Evolutionary conservation across 2,329 filamentous ascomycete species (phyloP).

Genomic region (Cytospora schulzeri): DNA sequence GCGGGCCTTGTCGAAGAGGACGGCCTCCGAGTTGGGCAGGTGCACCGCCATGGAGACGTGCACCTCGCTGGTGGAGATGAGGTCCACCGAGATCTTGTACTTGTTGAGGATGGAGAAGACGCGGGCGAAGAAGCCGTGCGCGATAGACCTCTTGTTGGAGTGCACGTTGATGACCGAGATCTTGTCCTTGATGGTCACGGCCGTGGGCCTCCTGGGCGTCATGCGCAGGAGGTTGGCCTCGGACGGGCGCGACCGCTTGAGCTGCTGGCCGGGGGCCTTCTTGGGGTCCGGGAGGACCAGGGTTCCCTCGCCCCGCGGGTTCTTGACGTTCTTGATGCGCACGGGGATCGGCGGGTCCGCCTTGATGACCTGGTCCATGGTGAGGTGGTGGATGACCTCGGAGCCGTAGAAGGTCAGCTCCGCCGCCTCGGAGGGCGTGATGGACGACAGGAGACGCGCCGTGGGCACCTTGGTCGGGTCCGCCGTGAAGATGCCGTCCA

Average conservation of each 20-base stretch:
- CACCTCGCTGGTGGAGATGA: slow-evolving; percentile 95
- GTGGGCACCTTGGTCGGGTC: slow-evolving; percentile 90
- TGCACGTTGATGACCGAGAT: slow-evolving; percentile 98
- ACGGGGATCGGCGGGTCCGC: slow-evolving; percentile 79
- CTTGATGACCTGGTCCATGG: slow-evolving; percentile 94
- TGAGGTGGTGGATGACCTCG: slow-evolving; percentile 97
- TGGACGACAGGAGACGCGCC: slow-evolving; percentile 81
- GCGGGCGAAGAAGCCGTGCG: slow-evolving; percentile 91
- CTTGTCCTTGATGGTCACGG: slow-evolving; percentile 95
- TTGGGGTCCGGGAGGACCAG: slow-evolving; percentile 77
- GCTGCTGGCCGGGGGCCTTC: slow-evolving; percentile 58
- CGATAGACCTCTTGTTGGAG: slow-evolving; percentile 94
- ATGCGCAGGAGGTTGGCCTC: slow-evolving; percentile 44
- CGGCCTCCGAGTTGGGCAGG: slow-evolving; percentile 66
- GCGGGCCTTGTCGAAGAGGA: slow-evolving; percentile 67
- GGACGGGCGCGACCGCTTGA: slow-evolving; percentile 52
- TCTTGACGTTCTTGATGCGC: slow-evolving; percentile 91
- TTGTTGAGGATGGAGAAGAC: slow-evolving; percentile 91
- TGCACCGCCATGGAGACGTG: slow-evolving; percentile 98
- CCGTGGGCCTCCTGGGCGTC: slow-evolving; percentile 75
- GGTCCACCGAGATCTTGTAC: slow-evolving; percentile 85
- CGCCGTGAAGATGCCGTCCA: slow-evolving; percentile 64
- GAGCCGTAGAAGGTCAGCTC: slow-evolving; percentile 94
- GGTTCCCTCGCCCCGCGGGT: slow-evolving; percentile 76
- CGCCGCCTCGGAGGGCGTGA: slow-evolving; percentile 92